Evolutionary conservation across 768 basidiomycete genomes (phyloP).

Genomic region (Mycena vitilis): DNA sequence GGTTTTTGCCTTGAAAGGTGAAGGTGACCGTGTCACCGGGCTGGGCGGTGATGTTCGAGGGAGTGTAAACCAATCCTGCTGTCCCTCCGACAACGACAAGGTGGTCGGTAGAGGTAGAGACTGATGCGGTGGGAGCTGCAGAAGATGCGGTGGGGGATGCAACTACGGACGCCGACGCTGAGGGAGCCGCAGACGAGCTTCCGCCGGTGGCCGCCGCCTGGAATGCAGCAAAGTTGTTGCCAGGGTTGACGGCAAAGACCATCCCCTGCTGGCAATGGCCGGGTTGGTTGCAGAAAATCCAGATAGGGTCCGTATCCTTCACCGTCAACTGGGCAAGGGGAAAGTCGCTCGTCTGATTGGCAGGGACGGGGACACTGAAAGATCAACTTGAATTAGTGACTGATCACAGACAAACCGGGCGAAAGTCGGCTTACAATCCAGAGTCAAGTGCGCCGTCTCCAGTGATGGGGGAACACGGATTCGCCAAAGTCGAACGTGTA

Average conservation of each 20-base stretch:
- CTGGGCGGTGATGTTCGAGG: slow-evolving; percentile 58
- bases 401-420: slow-evolving; percentile 1
- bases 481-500: slow-evolving; percentile 64
- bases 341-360: slow-evolving; percentile 52
- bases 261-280: slow-evolving; percentile 68
- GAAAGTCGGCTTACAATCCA: slow-evolving; percentile 59
- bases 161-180: slow-evolving; percentile 41
- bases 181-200: slow-evolving; percentile 17
- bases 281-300: slow-evolving; percentile 70
- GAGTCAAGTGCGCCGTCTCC: slow-evolving; percentile 63
- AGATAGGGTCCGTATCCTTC: slow-evolving; percentile 58
- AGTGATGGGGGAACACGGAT: slow-evolving; percentile 54
- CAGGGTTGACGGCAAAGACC: slow-evolving; percentile 77
- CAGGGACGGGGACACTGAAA: slow-evolving; percentile 63
- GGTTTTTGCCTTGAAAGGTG: slow-evolving; percentile 62
- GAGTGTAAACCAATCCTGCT: slow-evolving; percentile 51
- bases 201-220: slow-evolving; percentile 60
- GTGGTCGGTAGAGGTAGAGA: slow-evolving; percentile 47
- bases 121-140: slow-evolving; percentile 36
- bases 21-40: slow-evolving; percentile 61
- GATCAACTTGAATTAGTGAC: background rate
- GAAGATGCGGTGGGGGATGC: slow-evolving; percentile 40
- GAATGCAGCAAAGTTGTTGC: slow-evolving; percentile 64
- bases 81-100: slow-evolving; percentile 57
- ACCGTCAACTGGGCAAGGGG: slow-evolving; percentile 58